Percentiles rank a stretch among this genome's conserved stretches.
These are phyloP conservation scores for Saturnispora saitoi DNA, from an alignment of 805 yeast species.

Conservation along the genomic window DNA sequence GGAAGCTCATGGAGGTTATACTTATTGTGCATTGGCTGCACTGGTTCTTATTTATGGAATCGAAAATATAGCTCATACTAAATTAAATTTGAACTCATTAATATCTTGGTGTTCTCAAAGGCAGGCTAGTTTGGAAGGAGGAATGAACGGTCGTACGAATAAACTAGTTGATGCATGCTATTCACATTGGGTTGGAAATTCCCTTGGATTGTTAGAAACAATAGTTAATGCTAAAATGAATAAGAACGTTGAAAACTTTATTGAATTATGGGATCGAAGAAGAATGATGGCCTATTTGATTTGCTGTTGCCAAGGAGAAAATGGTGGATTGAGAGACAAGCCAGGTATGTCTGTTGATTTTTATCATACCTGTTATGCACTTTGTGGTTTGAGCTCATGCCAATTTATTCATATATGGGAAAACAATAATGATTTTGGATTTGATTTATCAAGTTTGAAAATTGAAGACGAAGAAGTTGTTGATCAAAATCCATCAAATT, in stretches of 20 bases:
- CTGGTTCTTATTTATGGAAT: slow-evolving; percentile 35
- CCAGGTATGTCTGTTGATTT: slow-evolving; percentile 77
- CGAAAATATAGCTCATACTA: slow-evolving; percentile 27
- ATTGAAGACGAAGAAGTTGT: slow-evolving; percentile 16
- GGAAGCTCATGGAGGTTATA: slow-evolving; percentile 97
- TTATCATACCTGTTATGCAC: slow-evolving; percentile 83
- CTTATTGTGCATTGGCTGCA: slow-evolving; percentile 79
- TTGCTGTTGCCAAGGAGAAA: slow-evolving; percentile 60
- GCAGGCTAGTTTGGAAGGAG: slow-evolving; percentile 73
- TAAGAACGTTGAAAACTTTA: not conserved
- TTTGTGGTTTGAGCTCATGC: slow-evolving; percentile 62
- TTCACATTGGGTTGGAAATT: slow-evolving; percentile 90
- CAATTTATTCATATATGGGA: slow-evolving; percentile 34
- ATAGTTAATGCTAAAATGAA: slow-evolving; percentile 41
- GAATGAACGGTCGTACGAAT: slow-evolving; percentile 83
- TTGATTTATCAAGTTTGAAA: slow-evolving; percentile 17
- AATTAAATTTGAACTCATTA: slow-evolving; percentile 38
- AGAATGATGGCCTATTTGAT: slow-evolving; percentile 59
- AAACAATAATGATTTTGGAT: slow-evolving; percentile 12
- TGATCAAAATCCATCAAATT: slow-evolving; percentile 15
- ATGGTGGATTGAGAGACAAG: slow-evolving; percentile 72
- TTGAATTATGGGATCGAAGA: slow-evolving; percentile 39
- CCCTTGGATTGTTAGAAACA: slow-evolving; percentile 54
- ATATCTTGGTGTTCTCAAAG: slow-evolving; percentile 62
- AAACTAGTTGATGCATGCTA: slow-evolving; percentile 96